Evolutionary conservation across 1,284 basidiomycete species (phyloP).

Genomic region (Microbotryum intermedium): DNA sequence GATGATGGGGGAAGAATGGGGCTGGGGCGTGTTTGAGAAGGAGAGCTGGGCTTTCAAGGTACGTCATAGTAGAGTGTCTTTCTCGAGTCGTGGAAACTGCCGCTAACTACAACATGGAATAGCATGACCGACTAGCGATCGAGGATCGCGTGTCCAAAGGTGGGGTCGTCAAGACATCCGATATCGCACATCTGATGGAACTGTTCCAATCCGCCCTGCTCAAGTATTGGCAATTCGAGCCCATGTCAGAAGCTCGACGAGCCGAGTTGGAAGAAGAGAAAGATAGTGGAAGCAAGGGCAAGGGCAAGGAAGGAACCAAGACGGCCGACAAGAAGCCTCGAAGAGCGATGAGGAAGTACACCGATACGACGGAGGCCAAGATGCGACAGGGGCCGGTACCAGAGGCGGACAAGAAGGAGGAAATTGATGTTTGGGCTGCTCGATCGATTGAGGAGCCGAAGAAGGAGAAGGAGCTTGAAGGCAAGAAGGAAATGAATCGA

Average conservation of each 20-base stretch:
- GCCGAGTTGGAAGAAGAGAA: slow-evolving; percentile 6
- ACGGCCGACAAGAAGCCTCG: background rate
- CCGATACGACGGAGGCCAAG: slow-evolving; percentile 27
- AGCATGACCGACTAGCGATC: slow-evolving; percentile 62
- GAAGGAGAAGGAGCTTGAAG: background rate
- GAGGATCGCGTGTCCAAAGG: slow-evolving; percentile 51
- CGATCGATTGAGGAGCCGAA: slow-evolving; percentile 8
- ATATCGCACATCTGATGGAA: slow-evolving; percentile 72
- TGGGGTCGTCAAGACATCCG: slow-evolving; percentile 56
- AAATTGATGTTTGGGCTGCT: slow-evolving; percentile 11
- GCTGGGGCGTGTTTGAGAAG: slow-evolving; percentile 62
- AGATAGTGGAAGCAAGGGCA: slow-evolving; percentile 1
- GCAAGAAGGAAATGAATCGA: background rate
- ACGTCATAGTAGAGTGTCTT: background rate
- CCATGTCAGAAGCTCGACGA: slow-evolving; percentile 34
- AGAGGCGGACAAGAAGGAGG: slow-evolving; percentile 3
- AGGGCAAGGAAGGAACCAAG: slow-evolving; percentile 33
- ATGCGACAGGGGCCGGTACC: slow-evolving; percentile 5
- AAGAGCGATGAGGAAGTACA: background rate
- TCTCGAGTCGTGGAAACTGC: background rate
- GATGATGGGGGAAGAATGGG: slow-evolving; percentile 45
- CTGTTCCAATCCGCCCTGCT: slow-evolving; percentile 56
- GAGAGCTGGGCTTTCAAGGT: slow-evolving; percentile 64
- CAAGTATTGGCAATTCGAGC: slow-evolving; percentile 61
- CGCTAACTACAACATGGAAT: background rate